Evolutionary conservation across 441 rosid genomes (phyloP), one percentile per base, ranked within the genome.

Genomic region (Pelargonium australe): DNA sequence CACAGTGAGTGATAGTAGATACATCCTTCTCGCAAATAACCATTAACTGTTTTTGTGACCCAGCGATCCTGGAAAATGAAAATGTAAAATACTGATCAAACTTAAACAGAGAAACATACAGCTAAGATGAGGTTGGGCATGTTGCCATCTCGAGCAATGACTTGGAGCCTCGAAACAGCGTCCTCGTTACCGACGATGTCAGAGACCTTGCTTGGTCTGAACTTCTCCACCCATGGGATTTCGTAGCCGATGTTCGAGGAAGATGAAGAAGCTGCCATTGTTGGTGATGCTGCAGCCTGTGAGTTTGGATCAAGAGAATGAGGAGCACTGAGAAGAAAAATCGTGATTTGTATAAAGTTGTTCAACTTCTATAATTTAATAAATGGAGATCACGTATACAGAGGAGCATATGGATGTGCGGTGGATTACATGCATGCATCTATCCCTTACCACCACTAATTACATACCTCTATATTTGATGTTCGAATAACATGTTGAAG

Each of bases 211-310:
- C 40, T 82, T 11, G 99, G 97, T 14, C 97, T 73, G 82, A 85
- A 95, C 71, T 95, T 95, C 86, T 95, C 99, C 20, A 95, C 98
- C 99, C 99, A 95, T 5, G 98, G 97, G 20, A 87, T 75, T 64
- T 94, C 95, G 80, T 86, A 91, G 73, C 68, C 70, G 53, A 66
- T 69, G 70, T 72, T 47, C 45, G 79, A 72, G 1, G 49, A 44
- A 2, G 90, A 86, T 4, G 95, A 83, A 11, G 97, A 86, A 2
- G 88, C 73, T 49, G 90, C 89, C 95, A 90, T 88, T 70, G 23
- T 3, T n/a, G 61, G 49, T 44, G 49, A 44, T 1, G 49, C 9
- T 44, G 49, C 49, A 44, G 49, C n/a, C n/a, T n/a, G 49, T 2
- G 49, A 7, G 49, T n/a, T 5, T 7, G 5, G 49, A 44, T 44